phyloP scores from a whole-genome alignment of 495 filamentous ascomycete genomes.

The Xylaria curta region DNA sequence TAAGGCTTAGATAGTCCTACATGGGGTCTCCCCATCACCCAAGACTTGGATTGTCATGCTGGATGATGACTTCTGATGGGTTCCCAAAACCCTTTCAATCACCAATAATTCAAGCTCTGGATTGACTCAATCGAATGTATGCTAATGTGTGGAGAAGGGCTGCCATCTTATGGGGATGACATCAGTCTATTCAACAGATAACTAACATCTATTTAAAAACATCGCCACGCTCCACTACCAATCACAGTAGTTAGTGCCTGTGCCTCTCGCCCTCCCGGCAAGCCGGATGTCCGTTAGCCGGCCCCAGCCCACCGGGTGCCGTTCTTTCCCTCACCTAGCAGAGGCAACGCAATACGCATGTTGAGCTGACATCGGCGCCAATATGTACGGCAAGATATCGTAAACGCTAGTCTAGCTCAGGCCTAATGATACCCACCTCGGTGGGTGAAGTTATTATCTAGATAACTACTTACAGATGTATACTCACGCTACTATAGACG shows the following conservation, averaged over 20 bases:
- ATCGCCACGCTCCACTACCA: slow-evolving; percentile 15
- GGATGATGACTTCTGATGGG: neutral
- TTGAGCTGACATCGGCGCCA: neutral
- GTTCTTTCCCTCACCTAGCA: neutral
- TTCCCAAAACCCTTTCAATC: slow-evolving; percentile 1
- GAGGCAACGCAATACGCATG: neutral
- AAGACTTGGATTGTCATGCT: neutral
- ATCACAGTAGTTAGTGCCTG: neutral
- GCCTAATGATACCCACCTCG: too few relatives aligned
- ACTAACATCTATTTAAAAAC: neutral
- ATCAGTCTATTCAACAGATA: neutral
- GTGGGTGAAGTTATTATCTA: too few relatives aligned
- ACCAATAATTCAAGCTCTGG: neutral
- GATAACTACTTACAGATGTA: too few relatives aligned
- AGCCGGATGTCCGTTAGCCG: slow-evolving; percentile 17
- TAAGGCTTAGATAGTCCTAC: slow-evolving; percentile 9
- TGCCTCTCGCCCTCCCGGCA: slow-evolving; percentile 8
- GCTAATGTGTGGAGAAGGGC: neutral
- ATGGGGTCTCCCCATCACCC: neutral
- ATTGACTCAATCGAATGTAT: neutral
- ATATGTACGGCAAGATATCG: neutral
- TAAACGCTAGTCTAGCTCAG: neutral
- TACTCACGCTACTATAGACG: too few relatives aligned
- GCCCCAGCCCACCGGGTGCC: slow-evolving; percentile 4
- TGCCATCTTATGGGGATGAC: neutral